Evolutionary conservation across 805 yeast species (phyloP), one percentile per base, ranked within the genome.

Genomic region (Myxozyma mucilagina): DNA sequence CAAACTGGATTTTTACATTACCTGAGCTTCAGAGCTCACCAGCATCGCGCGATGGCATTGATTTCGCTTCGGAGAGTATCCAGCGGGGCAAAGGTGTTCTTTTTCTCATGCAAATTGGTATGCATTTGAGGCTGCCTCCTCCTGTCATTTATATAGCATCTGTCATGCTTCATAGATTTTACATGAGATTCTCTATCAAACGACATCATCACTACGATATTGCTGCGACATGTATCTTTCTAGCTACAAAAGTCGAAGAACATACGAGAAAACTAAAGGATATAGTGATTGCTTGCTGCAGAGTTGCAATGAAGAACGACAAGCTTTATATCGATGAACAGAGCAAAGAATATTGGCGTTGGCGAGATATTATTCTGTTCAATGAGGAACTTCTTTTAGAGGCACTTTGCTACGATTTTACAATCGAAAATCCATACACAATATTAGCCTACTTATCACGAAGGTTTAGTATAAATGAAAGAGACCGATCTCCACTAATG

Each of bases 231-330:
- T 71, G 81, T 35, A 65, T 83, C 16, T 83, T 83, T 65, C 71
- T 83, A 31, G 85, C 85, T 3, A 76, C 82, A 56, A 83, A 83
- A 61, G 77, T 82, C 7, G 84, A 82, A 56, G 87, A 83, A 58
- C 76, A 82, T 35, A 75, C 79, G 38, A 74, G 86, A 34, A 70
- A 78, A 42, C 69, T 83, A 34, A 70, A 78, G 44, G 85, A 82
- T 56, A 76, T 83, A 4, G 82, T 81, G 20, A 74, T 76, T n/a
- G 75, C 77, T 4, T 79, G 83, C 66, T 81, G 83, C 4, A 74
- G 75, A 50, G 75, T 78, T 4, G 84, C 85, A 0, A 76, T 76
- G 20, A 79, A 79, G 61, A 71, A 76, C 51, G 74, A 74, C 14
- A 71, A 71, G 49, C 74, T 74, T 50, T 71, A 69, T 49, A 78